Evolutionary conservation across 257 asterid species (phyloP).

Genomic region (Nicotiana sylvestris): DNA sequence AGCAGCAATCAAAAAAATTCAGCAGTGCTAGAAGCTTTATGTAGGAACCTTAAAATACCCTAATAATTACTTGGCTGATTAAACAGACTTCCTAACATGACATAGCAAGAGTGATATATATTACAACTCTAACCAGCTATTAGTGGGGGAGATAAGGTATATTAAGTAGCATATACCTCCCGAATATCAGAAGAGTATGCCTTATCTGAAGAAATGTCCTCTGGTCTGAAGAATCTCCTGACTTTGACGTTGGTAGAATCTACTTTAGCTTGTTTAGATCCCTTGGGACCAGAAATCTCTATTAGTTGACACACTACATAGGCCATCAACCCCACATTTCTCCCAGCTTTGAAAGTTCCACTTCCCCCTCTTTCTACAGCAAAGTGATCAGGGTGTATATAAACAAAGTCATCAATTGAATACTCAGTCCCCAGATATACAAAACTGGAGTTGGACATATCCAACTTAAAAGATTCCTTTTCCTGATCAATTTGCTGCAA

Average conservation of each 20-base stretch:
- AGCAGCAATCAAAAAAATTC: constrained; percentile 20
- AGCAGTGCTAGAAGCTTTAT: constrained; percentile 8
- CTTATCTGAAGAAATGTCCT: constrained; percentile 71
- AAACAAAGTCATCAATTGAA: constrained; percentile 59
- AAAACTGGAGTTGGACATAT: constrained; percentile 47
- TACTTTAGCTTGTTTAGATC: constrained; percentile 36
- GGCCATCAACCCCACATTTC: constrained; percentile 88
- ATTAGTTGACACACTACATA: constrained; percentile 70
- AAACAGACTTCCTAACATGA: background rate
- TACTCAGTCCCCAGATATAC: constrained; percentile 54
- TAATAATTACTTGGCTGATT: background rate
- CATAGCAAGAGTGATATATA: background rate
- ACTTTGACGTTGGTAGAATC: constrained; percentile 50
- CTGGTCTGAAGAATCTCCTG: constrained; percentile 85
- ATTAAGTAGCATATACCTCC: constrained; percentile 50
- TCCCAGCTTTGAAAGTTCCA: constrained; percentile 68
- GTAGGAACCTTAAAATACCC: background rate
- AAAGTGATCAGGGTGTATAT: constrained; percentile 64
- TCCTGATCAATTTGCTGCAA: constrained; percentile 34
- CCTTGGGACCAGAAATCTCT: constrained; percentile 47
- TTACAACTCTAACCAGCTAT: background rate
- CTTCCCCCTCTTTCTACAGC: constrained; percentile 44
- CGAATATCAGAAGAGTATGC: constrained; percentile 82
- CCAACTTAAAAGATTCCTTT: constrained; percentile 40
- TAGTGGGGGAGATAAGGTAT: background rate